Evolutionary conservation across 495 filamentous ascomycete genomes (phyloP).

Genomic region (Recurvomyces mirabilis): DNA sequence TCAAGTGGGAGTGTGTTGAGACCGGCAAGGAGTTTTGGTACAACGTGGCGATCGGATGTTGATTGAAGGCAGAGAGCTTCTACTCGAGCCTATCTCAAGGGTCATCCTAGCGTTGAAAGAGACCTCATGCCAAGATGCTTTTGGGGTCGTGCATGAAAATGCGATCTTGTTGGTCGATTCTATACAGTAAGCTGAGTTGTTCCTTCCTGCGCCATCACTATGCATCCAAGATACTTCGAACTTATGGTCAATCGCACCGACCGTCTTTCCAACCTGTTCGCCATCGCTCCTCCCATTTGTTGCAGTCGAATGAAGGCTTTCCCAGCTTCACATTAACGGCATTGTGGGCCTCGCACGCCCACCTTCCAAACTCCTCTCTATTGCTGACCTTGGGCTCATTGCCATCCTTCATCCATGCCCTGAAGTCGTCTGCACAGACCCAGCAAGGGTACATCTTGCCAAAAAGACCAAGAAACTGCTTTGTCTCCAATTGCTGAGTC

Average conservation of each 20-base stretch:
- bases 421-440: conserved; percentile 89
- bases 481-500: conserved; percentile 60
- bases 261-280: conserved; percentile 89
- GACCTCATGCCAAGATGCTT: too few relatives aligned
- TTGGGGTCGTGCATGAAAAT: too few relatives aligned
- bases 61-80: too few relatives aligned
- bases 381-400: conserved; percentile 58
- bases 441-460: conserved; percentile 85
- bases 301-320: conserved; percentile 85
- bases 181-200: too few relatives aligned
- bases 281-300: conserved; percentile 89
- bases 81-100: too few relatives aligned
- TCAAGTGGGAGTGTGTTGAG: too few relatives aligned
- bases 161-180: too few relatives aligned
- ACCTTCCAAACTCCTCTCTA: conserved; percentile 68
- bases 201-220: not conserved
- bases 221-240: not conserved
- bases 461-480: conserved; percentile 68
- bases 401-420: conserved; percentile 60
- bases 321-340: conserved; percentile 90
- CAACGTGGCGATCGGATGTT: too few relatives aligned
- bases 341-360: conserved; percentile 98
- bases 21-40: too few relatives aligned
- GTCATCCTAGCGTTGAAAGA: too few relatives aligned
- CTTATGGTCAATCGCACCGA: conserved; percentile 31